Conservation (phyloP, 2,329 filamentous ascomycete species). For the Xylaria polymorpha region DNA sequence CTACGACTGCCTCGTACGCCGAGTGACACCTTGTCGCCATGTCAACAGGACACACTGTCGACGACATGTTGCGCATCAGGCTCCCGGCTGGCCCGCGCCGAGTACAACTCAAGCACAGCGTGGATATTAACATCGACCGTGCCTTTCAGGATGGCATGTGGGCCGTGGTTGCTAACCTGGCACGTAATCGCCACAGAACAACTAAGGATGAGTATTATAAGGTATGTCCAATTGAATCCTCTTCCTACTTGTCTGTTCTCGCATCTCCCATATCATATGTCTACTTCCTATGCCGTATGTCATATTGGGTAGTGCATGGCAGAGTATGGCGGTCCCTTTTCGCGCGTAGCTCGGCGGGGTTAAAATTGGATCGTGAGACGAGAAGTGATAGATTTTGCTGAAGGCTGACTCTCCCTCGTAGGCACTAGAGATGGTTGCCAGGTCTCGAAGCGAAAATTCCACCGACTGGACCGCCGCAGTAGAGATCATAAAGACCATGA, state of each 20-base stretch:
- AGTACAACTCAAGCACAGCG: slow-evolving; percentile 25
- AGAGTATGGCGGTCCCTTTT: background rate
- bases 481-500: slow-evolving; percentile 58
- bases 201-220: slow-evolving; percentile 66
- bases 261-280: background rate
- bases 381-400: background rate
- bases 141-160: slow-evolving; percentile 67
- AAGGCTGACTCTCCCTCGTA: slow-evolving; percentile 27
- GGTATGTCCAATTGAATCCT: slow-evolving; percentile 54
- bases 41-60: background rate
- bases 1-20: background rate
- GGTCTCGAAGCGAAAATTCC: slow-evolving; percentile 64
- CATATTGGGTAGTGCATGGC: background rate
- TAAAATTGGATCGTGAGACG: background rate
- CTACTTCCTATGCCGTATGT: background rate
- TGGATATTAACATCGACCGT: slow-evolving; percentile 57
- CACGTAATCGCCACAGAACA: slow-evolving; percentile 62
- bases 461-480: slow-evolving; percentile 58
- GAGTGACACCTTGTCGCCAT: background rate
- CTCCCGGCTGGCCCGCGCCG: slow-evolving; percentile 10
- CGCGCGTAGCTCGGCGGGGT: background rate
- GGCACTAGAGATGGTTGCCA: slow-evolving; percentile 57
- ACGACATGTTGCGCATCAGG: slow-evolving; percentile 13
- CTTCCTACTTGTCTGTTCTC: background rate
- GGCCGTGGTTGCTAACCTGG: slow-evolving; percentile 62